A percentile compares a stretch with the other conserved stretches of the same genome.
Evolutionary conservation across 202 grass and related monocot genomes (phyloP).

Genomic region (Carex arenaria): DNA sequence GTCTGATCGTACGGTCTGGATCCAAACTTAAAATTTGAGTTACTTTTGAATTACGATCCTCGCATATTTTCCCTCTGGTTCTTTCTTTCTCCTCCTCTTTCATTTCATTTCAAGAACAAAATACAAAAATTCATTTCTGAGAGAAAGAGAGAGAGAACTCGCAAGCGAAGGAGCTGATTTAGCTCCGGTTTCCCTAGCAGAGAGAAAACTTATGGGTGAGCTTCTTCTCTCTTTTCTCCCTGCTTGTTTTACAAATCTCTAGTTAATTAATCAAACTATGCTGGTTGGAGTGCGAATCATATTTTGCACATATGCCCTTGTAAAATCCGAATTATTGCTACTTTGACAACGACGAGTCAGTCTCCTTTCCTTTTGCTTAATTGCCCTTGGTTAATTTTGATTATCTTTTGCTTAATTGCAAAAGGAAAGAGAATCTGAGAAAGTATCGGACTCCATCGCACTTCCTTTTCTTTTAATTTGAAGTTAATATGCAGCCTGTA

Average conservation of each 20-base stretch:
- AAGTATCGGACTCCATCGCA: neutral
- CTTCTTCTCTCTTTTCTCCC: neutral
- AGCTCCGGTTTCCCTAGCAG: neutral
- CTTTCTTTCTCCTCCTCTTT: neutral
- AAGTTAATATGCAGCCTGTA: too few species aligned
- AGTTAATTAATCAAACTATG: neutral
- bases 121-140: too few species aligned
- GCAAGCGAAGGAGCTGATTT: neutral
- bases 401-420: neutral
- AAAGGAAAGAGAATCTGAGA: neutral
- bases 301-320: constrained; percentile 2
- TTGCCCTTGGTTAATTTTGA: neutral
- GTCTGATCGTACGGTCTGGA: too few species aligned
- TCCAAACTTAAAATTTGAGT: too few species aligned
- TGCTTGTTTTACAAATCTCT: neutral
- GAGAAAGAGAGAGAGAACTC: neutral
- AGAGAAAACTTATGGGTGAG: neutral
- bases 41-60: too few species aligned
- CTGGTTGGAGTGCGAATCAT: neutral
- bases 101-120: neutral
- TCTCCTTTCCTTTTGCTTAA: neutral
- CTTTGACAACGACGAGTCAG: neutral
- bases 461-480: neutral
- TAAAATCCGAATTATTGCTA: neutral
- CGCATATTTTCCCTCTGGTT: neutral